A percentile compares a stretch with the other conserved stretches of the same genome.
phyloP scores from a whole-genome alignment of 176 grass and related monocot species.

The Oryza meridionalis region DNA sequence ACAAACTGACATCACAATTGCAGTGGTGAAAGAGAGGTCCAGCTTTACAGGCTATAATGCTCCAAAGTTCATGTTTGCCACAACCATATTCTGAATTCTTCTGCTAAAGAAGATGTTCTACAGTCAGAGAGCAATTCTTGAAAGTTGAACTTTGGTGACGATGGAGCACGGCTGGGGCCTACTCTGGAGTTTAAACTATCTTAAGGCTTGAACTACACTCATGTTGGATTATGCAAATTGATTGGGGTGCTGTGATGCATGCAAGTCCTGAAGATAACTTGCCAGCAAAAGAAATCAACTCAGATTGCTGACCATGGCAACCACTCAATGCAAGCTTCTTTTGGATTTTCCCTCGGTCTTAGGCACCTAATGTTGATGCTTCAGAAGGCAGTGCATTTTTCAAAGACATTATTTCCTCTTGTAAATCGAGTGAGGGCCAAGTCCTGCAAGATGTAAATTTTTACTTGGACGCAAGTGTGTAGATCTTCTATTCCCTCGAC shows the following conservation, averaged over 20 bases:
- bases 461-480: too few species aligned
- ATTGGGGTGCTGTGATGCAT: neutral
- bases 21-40: slow-evolving; percentile 64
- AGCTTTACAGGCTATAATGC: slow-evolving; percentile 50
- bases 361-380: slow-evolving; percentile 24
- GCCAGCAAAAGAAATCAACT: slow-evolving; percentile 15
- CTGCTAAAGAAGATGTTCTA: slow-evolving; percentile 58
- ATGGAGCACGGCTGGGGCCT: slow-evolving; percentile 61
- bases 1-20: slow-evolving; percentile 45
- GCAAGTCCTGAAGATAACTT: slow-evolving; percentile 11
- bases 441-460: too few species aligned
- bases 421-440: too few species aligned
- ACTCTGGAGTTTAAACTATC: slow-evolving; percentile 69
- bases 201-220: slow-evolving; percentile 49
- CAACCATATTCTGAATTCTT: slow-evolving; percentile 57
- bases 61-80: slow-evolving; percentile 63
- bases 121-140: slow-evolving; percentile 48
- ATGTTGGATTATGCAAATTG: too few species aligned
- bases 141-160: slow-evolving; percentile 69
- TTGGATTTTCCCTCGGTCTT: slow-evolving; percentile 53
- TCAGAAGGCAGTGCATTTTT: slow-evolving; percentile 47
- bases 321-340: slow-evolving; percentile 46
- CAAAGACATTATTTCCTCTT: slow-evolving; percentile 8
- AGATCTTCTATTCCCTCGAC: too few species aligned
- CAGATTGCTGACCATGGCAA: slow-evolving; percentile 25